These are phyloP conservation scores for Saccharomycopsis guyanensis DNA, from an alignment of 805 yeast genomes.

Conservation along the genomic window DNA sequence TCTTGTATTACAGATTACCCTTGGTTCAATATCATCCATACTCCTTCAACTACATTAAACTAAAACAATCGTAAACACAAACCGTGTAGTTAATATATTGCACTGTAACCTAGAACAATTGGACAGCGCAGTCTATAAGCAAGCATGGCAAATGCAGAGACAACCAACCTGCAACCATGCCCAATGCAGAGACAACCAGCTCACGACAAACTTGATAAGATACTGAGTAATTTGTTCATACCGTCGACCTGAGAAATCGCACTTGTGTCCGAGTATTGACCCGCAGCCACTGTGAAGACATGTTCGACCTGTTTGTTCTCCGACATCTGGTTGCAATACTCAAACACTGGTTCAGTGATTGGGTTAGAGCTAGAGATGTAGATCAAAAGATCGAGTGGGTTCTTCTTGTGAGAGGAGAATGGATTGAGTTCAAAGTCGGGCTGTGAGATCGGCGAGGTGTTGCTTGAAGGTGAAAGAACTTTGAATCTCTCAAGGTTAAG, in stretches of 20 bases:
- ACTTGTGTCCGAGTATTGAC: constrained; percentile 39
- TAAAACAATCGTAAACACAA: no score
- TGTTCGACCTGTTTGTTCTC: constrained; percentile 33
- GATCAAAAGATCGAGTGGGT: constrained; percentile 12
- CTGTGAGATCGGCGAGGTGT: constrained; percentile 21
- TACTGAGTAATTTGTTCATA: constrained; percentile 55
- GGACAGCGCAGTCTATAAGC: no score
- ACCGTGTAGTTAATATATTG: no score
- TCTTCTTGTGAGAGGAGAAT: neutral
- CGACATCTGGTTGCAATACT: constrained; percentile 39
- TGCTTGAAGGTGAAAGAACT: constrained; percentile 25
- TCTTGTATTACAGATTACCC: no score
- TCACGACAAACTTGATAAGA: constrained; percentile 29
- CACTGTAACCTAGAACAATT: no score
- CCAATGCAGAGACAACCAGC: no score
- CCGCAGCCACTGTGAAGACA: constrained; percentile 56
- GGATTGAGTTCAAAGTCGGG: constrained; percentile 8
- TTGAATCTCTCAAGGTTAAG: constrained; percentile 22
- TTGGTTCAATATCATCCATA: no score
- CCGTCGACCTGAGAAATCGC: constrained; percentile 64
- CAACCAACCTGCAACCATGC: no score
- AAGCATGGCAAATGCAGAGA: no score
- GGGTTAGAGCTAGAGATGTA: constrained; percentile 27
- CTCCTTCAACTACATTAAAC: no score
- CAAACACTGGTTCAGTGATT: constrained; percentile 61